Evolutionary conservation across 2,329 filamentous ascomycete species (phyloP).

Genomic region (Gliomastix tumulicola): DNA sequence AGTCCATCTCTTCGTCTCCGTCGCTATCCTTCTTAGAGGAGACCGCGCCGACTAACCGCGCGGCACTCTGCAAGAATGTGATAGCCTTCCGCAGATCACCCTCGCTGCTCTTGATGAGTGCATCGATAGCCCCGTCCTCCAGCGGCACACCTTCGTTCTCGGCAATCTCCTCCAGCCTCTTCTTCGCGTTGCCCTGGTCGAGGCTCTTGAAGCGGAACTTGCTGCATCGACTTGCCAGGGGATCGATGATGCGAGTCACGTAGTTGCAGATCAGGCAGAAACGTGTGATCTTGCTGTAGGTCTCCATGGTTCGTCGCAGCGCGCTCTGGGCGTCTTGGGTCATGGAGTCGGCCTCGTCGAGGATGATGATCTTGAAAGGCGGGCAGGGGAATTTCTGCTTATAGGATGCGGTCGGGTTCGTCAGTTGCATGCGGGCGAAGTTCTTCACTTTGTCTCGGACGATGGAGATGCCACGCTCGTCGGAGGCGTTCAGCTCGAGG

Average conservation of each 20-base stretch:
- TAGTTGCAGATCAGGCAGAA: conserved; percentile 99
- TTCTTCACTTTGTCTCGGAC: conserved; percentile 98
- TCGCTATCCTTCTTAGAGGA: conserved; percentile 36
- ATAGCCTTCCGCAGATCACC: conserved; percentile 95
- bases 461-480: conserved; percentile 95
- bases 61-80: conserved; percentile 92
- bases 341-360: conserved; percentile 98
- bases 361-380: conserved; percentile 97
- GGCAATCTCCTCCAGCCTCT: conserved; percentile 77
- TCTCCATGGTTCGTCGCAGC: conserved; percentile 93
- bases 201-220: conserved; percentile 98
- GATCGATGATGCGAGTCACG: conserved; percentile 96
- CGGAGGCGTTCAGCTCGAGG: conserved; percentile 98
- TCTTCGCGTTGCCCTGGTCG: conserved; percentile 77
- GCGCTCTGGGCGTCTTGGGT: conserved; percentile 96
- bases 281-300: conserved; percentile 89
- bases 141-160: conserved; percentile 67
- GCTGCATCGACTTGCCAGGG: conserved; percentile 83
- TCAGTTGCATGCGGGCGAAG: conserved; percentile 92
- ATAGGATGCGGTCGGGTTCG: conserved; percentile 68
- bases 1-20: conserved; percentile 57
- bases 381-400: conserved; percentile 78
- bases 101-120: conserved; percentile 80
- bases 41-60: conserved; percentile 70
- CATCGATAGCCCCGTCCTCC: conserved; percentile 73